A percentile compares a stretch with the other conserved stretches of the same genome.
These are phyloP conservation scores for Microbotryomycetes sp. DNA, from an alignment of 1,284 basidiomycete species.

Conservation along the genomic window DNA sequence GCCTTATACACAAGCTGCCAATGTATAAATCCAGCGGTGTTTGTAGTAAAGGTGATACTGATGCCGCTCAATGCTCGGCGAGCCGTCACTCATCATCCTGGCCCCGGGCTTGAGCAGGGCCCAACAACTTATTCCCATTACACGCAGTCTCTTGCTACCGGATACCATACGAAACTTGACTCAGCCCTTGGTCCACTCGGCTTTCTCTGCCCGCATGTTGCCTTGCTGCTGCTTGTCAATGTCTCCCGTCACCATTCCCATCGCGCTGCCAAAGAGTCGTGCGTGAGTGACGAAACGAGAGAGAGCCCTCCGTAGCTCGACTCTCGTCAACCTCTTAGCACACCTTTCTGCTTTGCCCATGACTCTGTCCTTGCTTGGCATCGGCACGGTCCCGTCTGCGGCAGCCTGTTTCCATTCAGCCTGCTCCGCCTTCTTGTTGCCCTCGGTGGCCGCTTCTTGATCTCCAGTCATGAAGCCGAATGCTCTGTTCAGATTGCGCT, in stretches of 20 bases:
- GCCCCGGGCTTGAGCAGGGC: too few species aligned
- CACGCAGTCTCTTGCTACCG: too few species aligned
- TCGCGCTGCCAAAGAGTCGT: conserved; percentile 30
- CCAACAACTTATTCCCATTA: too few species aligned
- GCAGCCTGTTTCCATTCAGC: conserved; percentile 39
- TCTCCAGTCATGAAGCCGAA: conserved; percentile 41
- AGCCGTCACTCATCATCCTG: too few species aligned
- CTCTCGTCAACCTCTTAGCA: too few species aligned
- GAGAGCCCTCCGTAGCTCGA: conserved; percentile 32
- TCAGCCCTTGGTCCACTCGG: conserved; percentile 39
- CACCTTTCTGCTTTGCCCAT: conserved; percentile 34
- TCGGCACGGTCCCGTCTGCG: conserved; percentile 15
- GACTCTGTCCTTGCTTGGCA: conserved; percentile 9
- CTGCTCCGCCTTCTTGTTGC: conserved; percentile 40
- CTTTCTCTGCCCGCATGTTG: conserved; percentile 39
- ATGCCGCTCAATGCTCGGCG: too few species aligned
- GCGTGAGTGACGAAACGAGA: neutral
- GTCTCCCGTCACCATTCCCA: conserved; percentile 41
- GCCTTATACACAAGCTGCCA: too few species aligned
- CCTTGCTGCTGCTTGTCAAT: conserved; percentile 40
- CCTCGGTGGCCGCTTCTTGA: conserved; percentile 37
- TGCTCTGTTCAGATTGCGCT: conserved; percentile 26
- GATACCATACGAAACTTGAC: too few species aligned
- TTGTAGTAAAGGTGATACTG: too few species aligned
- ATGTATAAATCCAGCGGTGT: too few species aligned